These are phyloP conservation scores for Eutypella sp. DNA, from an alignment of 2,329 filamentous ascomycete genomes.

Conservation along the genomic window DNA sequence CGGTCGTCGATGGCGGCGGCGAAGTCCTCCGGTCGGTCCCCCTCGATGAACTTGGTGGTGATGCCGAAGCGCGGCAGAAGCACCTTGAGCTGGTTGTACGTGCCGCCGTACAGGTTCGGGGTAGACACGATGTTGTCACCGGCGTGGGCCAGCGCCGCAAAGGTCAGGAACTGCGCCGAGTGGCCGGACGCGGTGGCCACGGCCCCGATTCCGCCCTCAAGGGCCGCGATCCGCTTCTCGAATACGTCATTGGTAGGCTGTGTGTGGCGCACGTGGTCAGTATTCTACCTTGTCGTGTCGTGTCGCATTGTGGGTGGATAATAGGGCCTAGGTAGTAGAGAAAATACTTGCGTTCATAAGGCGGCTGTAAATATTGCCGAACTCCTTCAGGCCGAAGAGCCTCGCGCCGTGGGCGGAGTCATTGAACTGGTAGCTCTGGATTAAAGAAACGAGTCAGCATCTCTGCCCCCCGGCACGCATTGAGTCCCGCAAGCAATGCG, in stretches of 20 bases:
- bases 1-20: conserved; percentile 80
- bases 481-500: background rate
- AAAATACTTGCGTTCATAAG: conserved; percentile 84
- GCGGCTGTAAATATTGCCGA: conserved; percentile 95
- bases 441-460: conserved; percentile 9
- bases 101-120: conserved; percentile 87
- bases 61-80: conserved; percentile 83
- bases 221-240: conserved; percentile 91
- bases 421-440: conserved; percentile 84
- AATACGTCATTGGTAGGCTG: conserved; percentile 92
- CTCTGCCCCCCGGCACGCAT: background rate
- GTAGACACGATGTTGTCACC: conserved; percentile 95
- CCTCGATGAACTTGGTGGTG: conserved; percentile 78
- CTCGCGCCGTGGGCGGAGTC: conserved; percentile 92
- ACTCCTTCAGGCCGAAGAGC: conserved; percentile 94
- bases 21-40: conserved; percentile 75
- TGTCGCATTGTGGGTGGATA: background rate
- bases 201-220: conserved; percentile 86
- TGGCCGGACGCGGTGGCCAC: conserved; percentile 83
- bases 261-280: conserved; percentile 1
- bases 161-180: conserved; percentile 86
- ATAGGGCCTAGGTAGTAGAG: too few relatives aligned
- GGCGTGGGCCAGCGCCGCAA: conserved; percentile 74
- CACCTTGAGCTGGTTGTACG: conserved; percentile 97
- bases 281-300: too few relatives aligned